Base-by-base conservation (phyloP, 352 stramenopile genomes). In the Sclerospora graminicola region DNA sequence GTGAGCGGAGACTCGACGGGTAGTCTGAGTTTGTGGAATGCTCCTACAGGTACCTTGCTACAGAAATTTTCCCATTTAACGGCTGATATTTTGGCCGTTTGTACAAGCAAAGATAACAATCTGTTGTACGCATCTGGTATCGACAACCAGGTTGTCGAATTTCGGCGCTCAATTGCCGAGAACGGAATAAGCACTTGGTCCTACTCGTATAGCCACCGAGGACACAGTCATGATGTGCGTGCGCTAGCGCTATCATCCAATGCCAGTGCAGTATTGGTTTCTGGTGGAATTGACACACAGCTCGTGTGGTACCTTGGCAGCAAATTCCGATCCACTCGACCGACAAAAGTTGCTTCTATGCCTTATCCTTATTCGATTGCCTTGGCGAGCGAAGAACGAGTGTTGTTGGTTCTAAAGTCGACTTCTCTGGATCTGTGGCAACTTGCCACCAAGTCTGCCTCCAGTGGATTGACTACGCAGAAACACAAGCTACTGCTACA, bases 1-100 rank as follows among this genome's bases (percentile, higher is more conserved):
- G 74, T 97, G 32, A 94, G 84, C 11, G 89, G 85, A 24, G 91
- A 97, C 57, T 97, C 89, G 27, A 67, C 94, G 31, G 92, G 89
- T 27, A 80, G 94, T 44, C 62, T 98, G 9, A 94, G 95, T 60
- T 89, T 97, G 38, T 98, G 89, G 89, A 89, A 97, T 54, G 86
- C 84, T 18, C 52, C 79, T 31, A 95, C 78, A 5, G 84, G 89
- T 24, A 97, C 92, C 24, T 63, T 98, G 36, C 59, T 91, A 44
- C 81, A 96, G 49, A 95, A 90, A 35, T 95, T 97, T 47, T 91
- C 89, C 33, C 84, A 97, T 55, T 54, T 84, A 27, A 92, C 85
- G 19, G 83, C 86, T 5, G 92, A 98, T 59, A 84, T 98, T 30
- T 56, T 97, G 15, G 66, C 82, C 40, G 62, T 98, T 21, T 82